Evolutionary conservation across 2,329 filamentous ascomycete genomes (phyloP).

Genomic region (Pseudodiploospora longispora): DNA sequence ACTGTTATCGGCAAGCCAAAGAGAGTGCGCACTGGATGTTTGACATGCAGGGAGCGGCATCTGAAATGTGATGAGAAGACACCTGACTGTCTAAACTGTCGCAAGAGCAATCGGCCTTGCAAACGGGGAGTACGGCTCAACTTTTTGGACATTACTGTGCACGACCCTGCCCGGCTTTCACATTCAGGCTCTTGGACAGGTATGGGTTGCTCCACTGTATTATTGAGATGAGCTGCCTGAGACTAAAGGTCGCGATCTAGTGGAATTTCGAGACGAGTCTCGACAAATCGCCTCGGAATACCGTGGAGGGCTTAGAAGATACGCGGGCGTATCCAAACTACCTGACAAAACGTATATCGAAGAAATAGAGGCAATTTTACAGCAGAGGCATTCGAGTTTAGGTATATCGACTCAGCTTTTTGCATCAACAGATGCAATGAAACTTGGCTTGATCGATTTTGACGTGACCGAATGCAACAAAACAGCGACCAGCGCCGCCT

Average conservation of each 20-base stretch:
- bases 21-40: slow-evolving; percentile 79
- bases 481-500: not conserved
- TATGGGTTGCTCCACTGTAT: slow-evolving; percentile 8
- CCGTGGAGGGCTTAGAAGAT: slow-evolving; percentile 65
- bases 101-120: slow-evolving; percentile 78
- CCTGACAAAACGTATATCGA: too few relatives aligned
- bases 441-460: not conserved
- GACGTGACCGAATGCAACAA: not conserved
- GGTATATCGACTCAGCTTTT: not conserved
- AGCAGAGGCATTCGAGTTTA: not conserved
- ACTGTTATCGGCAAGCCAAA: slow-evolving; percentile 39
- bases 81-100: slow-evolving; percentile 65
- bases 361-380: not conserved
- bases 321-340: slow-evolving; percentile 36
- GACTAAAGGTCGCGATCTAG: slow-evolving; percentile 22
- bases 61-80: slow-evolving; percentile 79
- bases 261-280: slow-evolving; percentile 83
- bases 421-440: not conserved
- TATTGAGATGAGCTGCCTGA: not conserved
- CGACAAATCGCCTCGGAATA: slow-evolving; percentile 87
- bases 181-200: slow-evolving; percentile 15
- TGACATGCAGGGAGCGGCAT: slow-evolving; percentile 84
- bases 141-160: slow-evolving; percentile 78
- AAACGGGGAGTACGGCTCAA: slow-evolving; percentile 82
- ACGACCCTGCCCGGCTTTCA: slow-evolving; percentile 50